A percentile compares a stretch with the other conserved stretches of the same genome.
These are phyloP conservation scores for Scheffersomyces quercinus DNA, from an alignment of 1,139 yeast species.

Conservation along the genomic window DNA sequence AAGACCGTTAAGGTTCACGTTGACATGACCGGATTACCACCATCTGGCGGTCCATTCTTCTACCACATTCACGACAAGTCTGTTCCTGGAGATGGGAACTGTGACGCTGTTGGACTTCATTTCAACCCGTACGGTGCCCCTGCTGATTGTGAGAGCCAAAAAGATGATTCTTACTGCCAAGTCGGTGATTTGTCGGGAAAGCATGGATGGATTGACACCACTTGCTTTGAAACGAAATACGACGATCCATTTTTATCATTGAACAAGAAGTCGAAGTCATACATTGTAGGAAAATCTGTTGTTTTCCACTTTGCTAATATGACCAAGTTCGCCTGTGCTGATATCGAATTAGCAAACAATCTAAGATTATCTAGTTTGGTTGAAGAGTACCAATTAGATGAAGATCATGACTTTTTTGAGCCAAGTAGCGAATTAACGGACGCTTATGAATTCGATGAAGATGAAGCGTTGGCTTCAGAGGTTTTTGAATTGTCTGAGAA, in stretches of 20 bases:
- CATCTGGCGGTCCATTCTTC: slow-evolving; percentile 55
- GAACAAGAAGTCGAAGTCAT: slow-evolving; percentile 46
- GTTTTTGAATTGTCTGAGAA: slow-evolving; percentile 1
- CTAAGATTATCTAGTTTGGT: slow-evolving; percentile 26
- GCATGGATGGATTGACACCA: slow-evolving; percentile 58
- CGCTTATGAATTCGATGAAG: slow-evolving; percentile 14
- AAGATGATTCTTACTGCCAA: slow-evolving; percentile 54
- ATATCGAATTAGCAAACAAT: slow-evolving; percentile 40
- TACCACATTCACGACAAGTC: slow-evolving; percentile 58
- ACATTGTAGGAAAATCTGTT: slow-evolving; percentile 53
- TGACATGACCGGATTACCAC: slow-evolving; percentile 59
- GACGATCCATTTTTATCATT: slow-evolving; percentile 56
- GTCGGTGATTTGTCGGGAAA: slow-evolving; percentile 67
- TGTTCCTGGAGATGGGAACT: slow-evolving; percentile 44
- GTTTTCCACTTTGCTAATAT: slow-evolving; percentile 52
- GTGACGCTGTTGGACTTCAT: slow-evolving; percentile 51
- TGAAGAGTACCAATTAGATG: slow-evolving; percentile 22
- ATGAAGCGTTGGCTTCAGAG: slow-evolving; percentile 17
- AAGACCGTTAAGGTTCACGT: slow-evolving; percentile 58
- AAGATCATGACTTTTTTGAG: slow-evolving; percentile 5
- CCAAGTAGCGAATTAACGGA: slow-evolving; percentile 11
- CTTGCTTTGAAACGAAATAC: slow-evolving; percentile 55
- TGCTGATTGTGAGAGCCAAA: slow-evolving; percentile 42
- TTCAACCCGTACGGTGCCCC: slow-evolving; percentile 56
- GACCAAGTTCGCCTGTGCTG: slow-evolving; percentile 60